Percentiles rank a stretch among this genome's conserved stretches.
Conservation (phyloP, 495 filamentous ascomycete species). For the Penicillium atrosanguineum region DNA sequence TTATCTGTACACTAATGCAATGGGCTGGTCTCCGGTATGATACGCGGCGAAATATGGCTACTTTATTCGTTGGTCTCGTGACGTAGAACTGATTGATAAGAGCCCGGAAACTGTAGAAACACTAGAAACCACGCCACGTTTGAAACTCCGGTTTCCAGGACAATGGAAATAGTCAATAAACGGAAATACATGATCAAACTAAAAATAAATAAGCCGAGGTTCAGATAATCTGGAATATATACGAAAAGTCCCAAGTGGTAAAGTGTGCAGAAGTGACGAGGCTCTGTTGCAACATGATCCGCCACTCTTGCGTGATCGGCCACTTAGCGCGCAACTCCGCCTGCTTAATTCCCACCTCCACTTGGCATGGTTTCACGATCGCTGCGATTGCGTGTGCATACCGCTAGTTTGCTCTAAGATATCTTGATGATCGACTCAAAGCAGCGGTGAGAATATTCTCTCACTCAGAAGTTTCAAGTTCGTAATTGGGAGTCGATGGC, state of each 20-base stretch:
- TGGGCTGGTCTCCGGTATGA: constrained; percentile 14
- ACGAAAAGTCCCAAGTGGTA: background rate
- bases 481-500: constrained; percentile 15
- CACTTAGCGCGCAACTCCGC: constrained; percentile 10
- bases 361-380: background rate
- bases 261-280: background rate
- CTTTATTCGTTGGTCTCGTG: background rate
- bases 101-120: background rate
- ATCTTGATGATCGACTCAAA: background rate
- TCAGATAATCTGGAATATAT: background rate
- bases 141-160: background rate
- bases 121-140: background rate
- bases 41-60: background rate
- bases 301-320: constrained; percentile 39
- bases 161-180: background rate
- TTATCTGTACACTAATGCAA: constrained; percentile 22
- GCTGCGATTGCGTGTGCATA: background rate
- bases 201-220: background rate
- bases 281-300: background rate
- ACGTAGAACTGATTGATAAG: constrained; percentile 6
- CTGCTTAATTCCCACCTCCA: constrained; percentile 25
- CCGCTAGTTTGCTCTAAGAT: background rate
- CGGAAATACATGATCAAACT: too few relatives aligned
- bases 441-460: constrained; percentile 13
- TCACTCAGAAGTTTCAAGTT: background rate